Evolutionary conservation across 441 rosid species (phyloP).

Genomic region (Cnidoscolus chayamansa): DNA sequence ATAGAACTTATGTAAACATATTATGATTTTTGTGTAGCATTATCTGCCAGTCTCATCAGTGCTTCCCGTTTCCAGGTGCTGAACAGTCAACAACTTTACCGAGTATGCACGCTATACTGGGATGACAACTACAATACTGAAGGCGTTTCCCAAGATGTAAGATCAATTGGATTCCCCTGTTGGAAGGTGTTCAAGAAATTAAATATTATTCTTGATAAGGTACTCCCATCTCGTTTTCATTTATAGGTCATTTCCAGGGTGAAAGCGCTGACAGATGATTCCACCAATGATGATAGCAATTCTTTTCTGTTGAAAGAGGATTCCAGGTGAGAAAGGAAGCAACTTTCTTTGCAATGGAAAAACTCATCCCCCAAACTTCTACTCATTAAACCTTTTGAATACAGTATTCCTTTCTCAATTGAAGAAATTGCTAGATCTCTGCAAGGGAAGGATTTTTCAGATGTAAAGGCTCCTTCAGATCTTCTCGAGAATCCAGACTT

Average conservation of each 20-base stretch:
- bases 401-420: conserved; percentile 78
- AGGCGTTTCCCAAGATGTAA: conserved; percentile 65
- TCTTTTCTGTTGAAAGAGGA: conserved; percentile 63
- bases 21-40: not conserved
- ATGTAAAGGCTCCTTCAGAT: conserved; percentile 52
- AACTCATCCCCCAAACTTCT: not conserved
- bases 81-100: conserved; percentile 63
- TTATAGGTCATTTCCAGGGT: conserved; percentile 73
- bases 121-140: conserved; percentile 48
- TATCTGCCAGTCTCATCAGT: not conserved
- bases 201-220: not conserved
- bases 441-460: conserved; percentile 54
- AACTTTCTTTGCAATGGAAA: not conserved
- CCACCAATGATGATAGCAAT: conserved; percentile 37
- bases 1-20: not conserved
- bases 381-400: conserved; percentile 16
- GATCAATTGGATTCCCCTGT: conserved; percentile 18
- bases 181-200: not conserved
- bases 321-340: conserved; percentile 16
- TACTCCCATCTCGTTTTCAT: conserved; percentile 1
- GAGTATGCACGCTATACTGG: conserved; percentile 65
- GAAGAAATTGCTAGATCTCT: conserved; percentile 52
- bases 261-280: conserved; percentile 50
- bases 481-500: conserved; percentile 67
- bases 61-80: conserved; percentile 45